Evolutionary conservation across 179 eudicot genomes (phyloP).

Genomic region (Heliamphora pulchella): DNA sequence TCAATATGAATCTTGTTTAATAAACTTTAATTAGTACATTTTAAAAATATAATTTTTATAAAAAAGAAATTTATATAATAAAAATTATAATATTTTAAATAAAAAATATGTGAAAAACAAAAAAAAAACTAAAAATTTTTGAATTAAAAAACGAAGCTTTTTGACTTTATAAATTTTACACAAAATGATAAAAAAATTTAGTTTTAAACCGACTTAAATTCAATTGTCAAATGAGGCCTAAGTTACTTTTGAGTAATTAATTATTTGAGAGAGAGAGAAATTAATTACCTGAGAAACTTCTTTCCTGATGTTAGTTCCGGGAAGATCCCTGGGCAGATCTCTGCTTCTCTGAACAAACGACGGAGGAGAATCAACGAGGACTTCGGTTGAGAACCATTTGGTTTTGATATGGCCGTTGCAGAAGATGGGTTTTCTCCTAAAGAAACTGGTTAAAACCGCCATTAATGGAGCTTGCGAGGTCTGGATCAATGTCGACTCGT

Average conservation of each 20-base stretch:
- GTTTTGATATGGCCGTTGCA: not conserved
- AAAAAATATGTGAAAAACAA: too few relatives aligned
- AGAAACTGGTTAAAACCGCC: slow-evolving; percentile 17
- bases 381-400: slow-evolving; percentile 26
- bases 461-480: not conserved
- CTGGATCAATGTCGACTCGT: not conserved
- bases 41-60: too few relatives aligned
- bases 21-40: too few relatives aligned
- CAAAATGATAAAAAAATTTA: not conserved
- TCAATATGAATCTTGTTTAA: too few relatives aligned
- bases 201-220: not conserved
- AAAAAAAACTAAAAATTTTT: too few relatives aligned
- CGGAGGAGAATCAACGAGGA: slow-evolving; percentile 26
- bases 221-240: not conserved
- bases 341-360: slow-evolving; percentile 38
- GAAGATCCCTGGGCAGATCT: slow-evolving; percentile 43
- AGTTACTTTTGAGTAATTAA: not conserved
- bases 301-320: slow-evolving; percentile 57
- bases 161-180: too few relatives aligned
- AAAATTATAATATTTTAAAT: too few relatives aligned
- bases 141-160: too few relatives aligned
- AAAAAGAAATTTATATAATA: too few relatives aligned
- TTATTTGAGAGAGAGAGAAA: not conserved
- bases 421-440: slow-evolving; percentile 17
- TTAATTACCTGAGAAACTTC: slow-evolving; percentile 60